These are phyloP conservation scores for Saccharomyces uvarum DNA, from an alignment of 1,139 yeast genomes.

Conservation along the genomic window DNA sequence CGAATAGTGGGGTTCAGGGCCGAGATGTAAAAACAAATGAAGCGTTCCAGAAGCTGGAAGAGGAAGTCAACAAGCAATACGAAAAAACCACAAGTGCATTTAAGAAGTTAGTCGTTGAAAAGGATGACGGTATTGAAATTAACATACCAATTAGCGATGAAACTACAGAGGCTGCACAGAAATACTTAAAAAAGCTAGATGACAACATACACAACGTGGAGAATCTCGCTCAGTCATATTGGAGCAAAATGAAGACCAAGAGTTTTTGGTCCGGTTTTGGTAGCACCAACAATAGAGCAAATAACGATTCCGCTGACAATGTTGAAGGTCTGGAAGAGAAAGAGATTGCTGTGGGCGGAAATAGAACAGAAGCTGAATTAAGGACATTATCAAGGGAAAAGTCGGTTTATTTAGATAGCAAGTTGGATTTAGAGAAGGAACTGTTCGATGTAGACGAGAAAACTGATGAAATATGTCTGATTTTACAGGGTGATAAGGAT, in stretches of 20 bases:
- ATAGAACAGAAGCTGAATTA: conserved; percentile 53
- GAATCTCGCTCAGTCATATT: conserved; percentile 24
- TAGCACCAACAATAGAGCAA: conserved; percentile 16
- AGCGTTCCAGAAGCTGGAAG: conserved; percentile 32
- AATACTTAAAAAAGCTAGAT: conserved; percentile 22
- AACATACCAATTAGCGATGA: conserved; percentile 21
- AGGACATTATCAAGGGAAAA: conserved; percentile 43
- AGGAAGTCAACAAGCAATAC: conserved; percentile 24
- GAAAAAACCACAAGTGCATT: conserved; percentile 24
- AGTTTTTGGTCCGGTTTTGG: conserved; percentile 27
- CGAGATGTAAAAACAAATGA: conserved; percentile 18
- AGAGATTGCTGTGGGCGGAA: conserved; percentile 36
- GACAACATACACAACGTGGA: conserved; percentile 26
- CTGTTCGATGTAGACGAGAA: conserved; percentile 42
- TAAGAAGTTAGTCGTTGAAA: conserved; percentile 17
- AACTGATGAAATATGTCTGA: conserved; percentile 45
- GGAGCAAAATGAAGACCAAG: conserved; percentile 24
- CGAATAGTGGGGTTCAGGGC: not conserved
- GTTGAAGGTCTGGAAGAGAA: conserved; percentile 22
- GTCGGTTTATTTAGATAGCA: conserved; percentile 37
- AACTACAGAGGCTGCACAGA: conserved; percentile 26
- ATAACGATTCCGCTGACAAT: conserved; percentile 6
- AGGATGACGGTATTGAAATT: conserved; percentile 20
- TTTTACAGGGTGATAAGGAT: conserved; percentile 46
- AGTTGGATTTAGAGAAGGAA: conserved; percentile 30